phyloP scores from a whole-genome alignment of 306 rosid genomes.

The cucumber (Cucumis sativus) region DNA sequence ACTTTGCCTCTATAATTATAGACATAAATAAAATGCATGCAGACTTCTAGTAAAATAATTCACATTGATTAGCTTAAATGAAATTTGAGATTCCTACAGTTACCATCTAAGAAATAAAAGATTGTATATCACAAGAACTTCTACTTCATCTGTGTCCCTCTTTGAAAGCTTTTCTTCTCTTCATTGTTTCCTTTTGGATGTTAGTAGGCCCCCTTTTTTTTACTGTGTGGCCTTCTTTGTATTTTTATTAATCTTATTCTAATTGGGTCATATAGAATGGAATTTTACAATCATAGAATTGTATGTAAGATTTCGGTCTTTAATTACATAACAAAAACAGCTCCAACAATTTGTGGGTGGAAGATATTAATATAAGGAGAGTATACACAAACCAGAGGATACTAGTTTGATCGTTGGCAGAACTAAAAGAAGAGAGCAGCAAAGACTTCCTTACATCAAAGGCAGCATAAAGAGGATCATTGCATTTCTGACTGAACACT shows the following conservation, averaged over 20 bases:
- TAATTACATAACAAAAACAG: background rate
- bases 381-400: background rate
- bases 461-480: background rate
- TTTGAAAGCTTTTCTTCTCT: background rate
- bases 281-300: background rate
- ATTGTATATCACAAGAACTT: background rate
- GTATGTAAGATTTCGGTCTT: background rate
- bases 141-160: background rate
- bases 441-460: background rate
- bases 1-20: background rate
- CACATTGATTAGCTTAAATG: background rate
- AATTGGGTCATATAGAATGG: background rate
- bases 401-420: background rate
- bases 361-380: background rate
- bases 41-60: background rate
- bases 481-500: background rate
- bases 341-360: background rate
- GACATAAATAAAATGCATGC: background rate
- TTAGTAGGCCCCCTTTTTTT: background rate
- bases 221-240: background rate
- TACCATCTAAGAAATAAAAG: background rate
- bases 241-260: background rate
- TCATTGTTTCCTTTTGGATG: background rate
- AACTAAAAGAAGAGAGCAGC: background rate
- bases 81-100: background rate